Evolutionary conservation across 345 rosid species (phyloP).

Genomic region (Aquilaria yunnanensis): DNA sequence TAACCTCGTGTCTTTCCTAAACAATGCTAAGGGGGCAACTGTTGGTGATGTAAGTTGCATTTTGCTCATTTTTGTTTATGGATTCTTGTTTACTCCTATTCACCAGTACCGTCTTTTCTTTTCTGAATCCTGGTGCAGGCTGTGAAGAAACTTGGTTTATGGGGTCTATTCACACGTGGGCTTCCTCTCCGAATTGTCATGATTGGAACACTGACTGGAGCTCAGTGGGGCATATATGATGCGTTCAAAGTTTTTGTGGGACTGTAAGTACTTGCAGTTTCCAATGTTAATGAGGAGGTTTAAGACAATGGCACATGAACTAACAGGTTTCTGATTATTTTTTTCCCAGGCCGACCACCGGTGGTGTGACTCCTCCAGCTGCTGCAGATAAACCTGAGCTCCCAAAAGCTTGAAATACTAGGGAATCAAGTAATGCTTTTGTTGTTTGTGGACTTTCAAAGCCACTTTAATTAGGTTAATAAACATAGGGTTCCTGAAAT

Average conservation of each 20-base stretch:
- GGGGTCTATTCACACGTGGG: conserved; percentile 93
- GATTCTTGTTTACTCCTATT: neutral
- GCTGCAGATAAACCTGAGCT: conserved; percentile 30
- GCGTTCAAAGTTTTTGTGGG: conserved; percentile 94
- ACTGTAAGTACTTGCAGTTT: conserved; percentile 45
- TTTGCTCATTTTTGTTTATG: neutral
- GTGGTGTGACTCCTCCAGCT: conserved; percentile 70
- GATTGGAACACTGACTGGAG: conserved; percentile 94
- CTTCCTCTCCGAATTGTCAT: conserved; percentile 91
- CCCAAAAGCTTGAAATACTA: conserved; percentile 31
- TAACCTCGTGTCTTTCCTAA: conserved; percentile 87
- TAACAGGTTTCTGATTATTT: conserved; percentile 3
- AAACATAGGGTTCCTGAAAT: conserved; percentile 26
- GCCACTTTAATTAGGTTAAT: conserved; percentile 19
- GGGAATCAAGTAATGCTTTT: conserved; percentile 2
- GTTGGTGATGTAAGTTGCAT: conserved; percentile 68
- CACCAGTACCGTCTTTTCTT: neutral
- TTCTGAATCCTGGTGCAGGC: conserved; percentile 40
- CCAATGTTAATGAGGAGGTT: neutral
- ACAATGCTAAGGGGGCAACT: conserved; percentile 91
- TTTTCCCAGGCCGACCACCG: conserved; percentile 83
- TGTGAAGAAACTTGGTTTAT: conserved; percentile 74
- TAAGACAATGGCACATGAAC: neutral
- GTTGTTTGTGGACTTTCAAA: conserved; percentile 3
- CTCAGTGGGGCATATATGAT: conserved; percentile 92